Percentiles rank a stretch among this genome's conserved stretches.
Evolutionary conservation across 2,329 filamentous ascomycete species (phyloP).

Genomic region (Neurospora sp.): DNA sequence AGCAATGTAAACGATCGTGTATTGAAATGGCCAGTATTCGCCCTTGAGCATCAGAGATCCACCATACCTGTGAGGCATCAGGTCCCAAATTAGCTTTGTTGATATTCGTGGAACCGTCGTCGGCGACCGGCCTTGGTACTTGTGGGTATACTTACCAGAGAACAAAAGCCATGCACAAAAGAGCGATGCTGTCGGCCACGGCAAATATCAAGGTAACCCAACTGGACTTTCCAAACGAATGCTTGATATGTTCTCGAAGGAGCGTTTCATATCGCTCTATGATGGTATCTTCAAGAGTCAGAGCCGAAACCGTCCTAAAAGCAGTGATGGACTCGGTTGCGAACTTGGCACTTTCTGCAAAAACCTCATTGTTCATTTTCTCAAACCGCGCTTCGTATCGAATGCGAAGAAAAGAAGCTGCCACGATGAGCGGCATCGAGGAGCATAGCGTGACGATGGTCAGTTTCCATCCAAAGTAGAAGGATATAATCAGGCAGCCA

Average conservation of each 20-base stretch:
- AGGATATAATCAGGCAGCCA: slow-evolving; percentile 55
- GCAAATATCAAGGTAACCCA: slow-evolving; percentile 25
- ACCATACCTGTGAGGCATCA: slow-evolving; percentile 19
- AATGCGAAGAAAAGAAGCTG: slow-evolving; percentile 32
- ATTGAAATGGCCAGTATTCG: slow-evolving; percentile 24
- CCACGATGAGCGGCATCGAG: slow-evolving; percentile 24
- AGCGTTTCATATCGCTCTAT: slow-evolving; percentile 27
- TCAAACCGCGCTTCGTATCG: slow-evolving; percentile 48
- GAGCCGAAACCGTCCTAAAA: slow-evolving; percentile 49
- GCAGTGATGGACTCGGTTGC: slow-evolving; percentile 52
- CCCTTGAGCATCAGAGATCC: slow-evolving; percentile 20
- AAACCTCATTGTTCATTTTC: slow-evolving; percentile 44
- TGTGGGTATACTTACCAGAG: slow-evolving; percentile 36
- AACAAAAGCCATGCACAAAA: slow-evolving; percentile 47
- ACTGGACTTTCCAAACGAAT: slow-evolving; percentile 22
- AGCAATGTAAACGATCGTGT: slow-evolving; percentile 25
- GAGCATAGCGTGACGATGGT: slow-evolving; percentile 43
- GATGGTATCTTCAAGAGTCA: slow-evolving; percentile 52
- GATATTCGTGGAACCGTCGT: background rate
- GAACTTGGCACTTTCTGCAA: slow-evolving; percentile 52
- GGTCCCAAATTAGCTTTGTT: background rate
- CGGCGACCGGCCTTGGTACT: background rate
- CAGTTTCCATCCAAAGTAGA: slow-evolving; percentile 68
- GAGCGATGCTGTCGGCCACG: slow-evolving; percentile 33
- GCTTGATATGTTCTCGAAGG: slow-evolving; percentile 24